Percentiles rank a stretch among this genome's conserved stretches.
These are phyloP conservation scores for Mucor mucedo DNA, from an alignment of 371 early-diverging fungal species.

Conservation along the genomic window DNA sequence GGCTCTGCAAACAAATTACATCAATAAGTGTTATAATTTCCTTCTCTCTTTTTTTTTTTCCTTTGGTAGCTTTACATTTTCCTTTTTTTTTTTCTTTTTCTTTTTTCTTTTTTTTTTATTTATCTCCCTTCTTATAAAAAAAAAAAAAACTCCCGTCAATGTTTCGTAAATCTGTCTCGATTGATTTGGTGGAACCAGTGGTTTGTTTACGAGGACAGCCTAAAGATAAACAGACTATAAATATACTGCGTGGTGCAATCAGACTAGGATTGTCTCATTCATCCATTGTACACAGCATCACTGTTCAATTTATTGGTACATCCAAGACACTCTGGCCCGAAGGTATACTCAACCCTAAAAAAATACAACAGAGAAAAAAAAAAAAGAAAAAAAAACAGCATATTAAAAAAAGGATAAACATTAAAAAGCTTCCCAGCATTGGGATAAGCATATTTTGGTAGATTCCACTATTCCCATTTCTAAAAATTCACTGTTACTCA, in stretches of 20 bases:
- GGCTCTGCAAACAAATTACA: neutral
- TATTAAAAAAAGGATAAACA: neutral
- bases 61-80: neutral
- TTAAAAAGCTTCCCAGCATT: conserved; percentile 32
- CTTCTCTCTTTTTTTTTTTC: neutral
- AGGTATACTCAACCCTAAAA: conserved; percentile 21
- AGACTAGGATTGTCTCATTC: conserved; percentile 31
- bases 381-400: neutral
- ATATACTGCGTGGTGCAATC: conserved; percentile 44
- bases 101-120: neutral
- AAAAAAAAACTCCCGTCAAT: conserved; percentile 9
- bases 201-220: conserved; percentile 43
- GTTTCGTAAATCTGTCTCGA: conserved; percentile 45
- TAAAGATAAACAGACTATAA: conserved; percentile 38
- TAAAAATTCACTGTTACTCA: conserved; percentile 31
- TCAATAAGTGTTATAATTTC: neutral
- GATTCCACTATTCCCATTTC: conserved; percentile 42
- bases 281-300: conserved; percentile 33
- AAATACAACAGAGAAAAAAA: neutral
- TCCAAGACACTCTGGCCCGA: conserved; percentile 53
- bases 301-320: conserved; percentile 43
- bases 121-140: neutral
- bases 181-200: conserved; percentile 46
- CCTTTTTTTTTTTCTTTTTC: conserved; percentile 15
- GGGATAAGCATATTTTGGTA: conserved; percentile 46